Evolutionary conservation across 495 filamentous ascomycete species (phyloP).

Genomic region (Aspergillus coremiiformis): DNA sequence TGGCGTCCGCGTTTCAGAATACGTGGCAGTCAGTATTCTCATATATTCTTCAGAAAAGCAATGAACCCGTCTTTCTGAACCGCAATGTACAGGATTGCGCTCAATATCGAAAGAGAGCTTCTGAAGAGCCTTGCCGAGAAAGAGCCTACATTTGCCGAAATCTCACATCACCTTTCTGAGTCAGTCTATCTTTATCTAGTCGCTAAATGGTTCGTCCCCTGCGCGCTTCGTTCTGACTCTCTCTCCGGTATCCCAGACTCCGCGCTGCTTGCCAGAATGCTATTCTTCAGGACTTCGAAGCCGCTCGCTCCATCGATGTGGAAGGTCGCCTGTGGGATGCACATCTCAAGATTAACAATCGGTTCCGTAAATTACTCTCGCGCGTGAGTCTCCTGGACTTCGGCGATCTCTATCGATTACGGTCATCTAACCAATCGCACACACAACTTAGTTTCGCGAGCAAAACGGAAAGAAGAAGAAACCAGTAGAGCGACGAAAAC

Average conservation of each 20-base stretch:
- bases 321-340: conserved; percentile 72
- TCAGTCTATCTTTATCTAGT: conserved; percentile 29
- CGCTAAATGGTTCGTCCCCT: background rate
- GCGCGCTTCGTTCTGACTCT: conserved; percentile 13
- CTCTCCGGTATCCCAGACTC: conserved; percentile 43
- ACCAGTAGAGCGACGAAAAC: conserved; percentile 69
- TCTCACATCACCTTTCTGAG: conserved; percentile 52
- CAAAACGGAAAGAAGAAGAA: conserved; percentile 55
- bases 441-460: conserved; percentile 40
- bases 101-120: conserved; percentile 42
- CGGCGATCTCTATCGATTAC: background rate
- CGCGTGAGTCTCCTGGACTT: conserved; percentile 30
- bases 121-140: conserved; percentile 44
- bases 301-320: conserved; percentile 52
- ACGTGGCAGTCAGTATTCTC: conserved; percentile 43
- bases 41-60: background rate
- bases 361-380: conserved; percentile 59
- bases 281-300: conserved; percentile 67
- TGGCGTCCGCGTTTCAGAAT: conserved; percentile 44
- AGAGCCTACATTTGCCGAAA: conserved; percentile 48
- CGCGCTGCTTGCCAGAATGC: conserved; percentile 61
- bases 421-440: conserved; percentile 8
- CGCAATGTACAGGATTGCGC: conserved; percentile 32
- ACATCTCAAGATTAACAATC: conserved; percentile 67
- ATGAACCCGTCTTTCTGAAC: conserved; percentile 14